These are phyloP conservation scores for Periconia sp. DNA, from an alignment of 2,329 filamentous ascomycete species.

Conservation along the genomic window DNA sequence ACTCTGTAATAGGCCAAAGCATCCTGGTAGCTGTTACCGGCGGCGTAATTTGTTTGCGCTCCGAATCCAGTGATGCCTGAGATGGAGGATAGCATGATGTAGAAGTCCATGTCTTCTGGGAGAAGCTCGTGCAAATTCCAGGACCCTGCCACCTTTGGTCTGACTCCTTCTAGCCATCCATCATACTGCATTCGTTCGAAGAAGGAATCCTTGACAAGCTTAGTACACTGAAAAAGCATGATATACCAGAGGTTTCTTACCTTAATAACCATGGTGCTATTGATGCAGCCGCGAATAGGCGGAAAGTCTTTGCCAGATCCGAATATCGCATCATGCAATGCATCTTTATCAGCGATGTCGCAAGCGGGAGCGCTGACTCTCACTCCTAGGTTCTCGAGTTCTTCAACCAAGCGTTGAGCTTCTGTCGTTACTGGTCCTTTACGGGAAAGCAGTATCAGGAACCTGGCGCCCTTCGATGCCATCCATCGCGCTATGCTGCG, in stretches of 20 bases:
- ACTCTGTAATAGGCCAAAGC: slow-evolving; percentile 22
- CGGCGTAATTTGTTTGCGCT: slow-evolving; percentile 28
- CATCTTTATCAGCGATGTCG: slow-evolving; percentile 13
- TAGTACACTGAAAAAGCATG: too few relatives aligned
- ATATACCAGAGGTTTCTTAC: too few relatives aligned
- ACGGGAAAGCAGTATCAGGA: slow-evolving; percentile 9
- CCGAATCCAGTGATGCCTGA: slow-evolving; percentile 23
- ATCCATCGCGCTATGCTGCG: slow-evolving; percentile 6
- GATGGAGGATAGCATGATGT: slow-evolving; percentile 23
- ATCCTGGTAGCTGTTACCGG: slow-evolving; percentile 29
- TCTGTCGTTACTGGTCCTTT: not conserved
- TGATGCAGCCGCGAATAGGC: slow-evolving; percentile 25
- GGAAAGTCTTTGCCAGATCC: slow-evolving; percentile 14
- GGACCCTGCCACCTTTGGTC: slow-evolving; percentile 37
- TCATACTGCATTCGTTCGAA: slow-evolving; percentile 21
- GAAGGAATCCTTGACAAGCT: slow-evolving; percentile 11
- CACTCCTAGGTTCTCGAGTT: slow-evolving; percentile 10
- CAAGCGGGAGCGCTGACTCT: slow-evolving; percentile 15
- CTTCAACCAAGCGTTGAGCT: slow-evolving; percentile 3
- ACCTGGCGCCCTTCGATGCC: slow-evolving; percentile 2
- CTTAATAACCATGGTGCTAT: slow-evolving; percentile 21
- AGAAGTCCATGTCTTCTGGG: slow-evolving; percentile 23
- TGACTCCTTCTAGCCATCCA: slow-evolving; percentile 12
- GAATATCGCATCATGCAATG: slow-evolving; percentile 8
- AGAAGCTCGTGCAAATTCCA: slow-evolving; percentile 29